phyloP scores from a whole-genome alignment of 352 stramenopile species.

The Phytophthora cajani region DNA sequence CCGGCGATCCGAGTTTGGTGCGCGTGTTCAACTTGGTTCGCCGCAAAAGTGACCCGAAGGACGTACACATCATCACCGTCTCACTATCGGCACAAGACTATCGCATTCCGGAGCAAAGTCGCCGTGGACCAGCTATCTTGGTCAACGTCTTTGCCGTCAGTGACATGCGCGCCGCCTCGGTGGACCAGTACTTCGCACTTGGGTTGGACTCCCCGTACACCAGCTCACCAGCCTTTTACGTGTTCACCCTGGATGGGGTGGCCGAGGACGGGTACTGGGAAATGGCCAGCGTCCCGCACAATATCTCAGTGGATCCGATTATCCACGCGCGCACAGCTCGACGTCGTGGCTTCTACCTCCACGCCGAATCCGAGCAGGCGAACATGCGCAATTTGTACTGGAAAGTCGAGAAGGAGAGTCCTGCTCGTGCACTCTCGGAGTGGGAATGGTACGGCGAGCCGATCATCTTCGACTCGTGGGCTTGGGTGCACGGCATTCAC shows the following conservation, averaged over 20 bases:
- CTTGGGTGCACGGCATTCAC: constrained; percentile 51
- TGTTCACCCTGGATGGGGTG: constrained; percentile 24
- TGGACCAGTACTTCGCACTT: constrained; percentile 35
- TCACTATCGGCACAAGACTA: constrained; percentile 37
- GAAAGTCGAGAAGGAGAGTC: constrained; percentile 29
- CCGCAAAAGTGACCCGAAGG: constrained; percentile 15
- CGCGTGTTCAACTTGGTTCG: constrained; percentile 39
- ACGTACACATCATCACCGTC: constrained; percentile 29
- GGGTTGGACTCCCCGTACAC: constrained; percentile 39
- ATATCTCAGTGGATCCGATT: constrained; percentile 24
- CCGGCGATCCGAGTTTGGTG: constrained; percentile 30
- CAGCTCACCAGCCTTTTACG: constrained; percentile 11
- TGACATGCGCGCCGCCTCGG: constrained; percentile 26
- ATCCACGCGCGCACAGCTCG: constrained; percentile 35
- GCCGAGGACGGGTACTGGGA: constrained; percentile 27
- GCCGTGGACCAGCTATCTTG: constrained; percentile 23
- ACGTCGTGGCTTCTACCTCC: constrained; percentile 46
- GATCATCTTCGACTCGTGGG: constrained; percentile 53
- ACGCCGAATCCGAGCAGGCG: constrained; percentile 38
- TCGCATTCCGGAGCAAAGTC: constrained; percentile 23
- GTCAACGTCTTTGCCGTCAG: constrained; percentile 33
- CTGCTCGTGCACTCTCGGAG: constrained; percentile 22
- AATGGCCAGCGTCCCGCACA: constrained; percentile 21
- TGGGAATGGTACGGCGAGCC: constrained; percentile 40
- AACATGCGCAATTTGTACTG: constrained; percentile 44